Evolutionary conservation across 163 green algal genomes (phyloP), one percentile per base, ranked within the genome.

Genomic region (Chlorella variabilis): DNA sequence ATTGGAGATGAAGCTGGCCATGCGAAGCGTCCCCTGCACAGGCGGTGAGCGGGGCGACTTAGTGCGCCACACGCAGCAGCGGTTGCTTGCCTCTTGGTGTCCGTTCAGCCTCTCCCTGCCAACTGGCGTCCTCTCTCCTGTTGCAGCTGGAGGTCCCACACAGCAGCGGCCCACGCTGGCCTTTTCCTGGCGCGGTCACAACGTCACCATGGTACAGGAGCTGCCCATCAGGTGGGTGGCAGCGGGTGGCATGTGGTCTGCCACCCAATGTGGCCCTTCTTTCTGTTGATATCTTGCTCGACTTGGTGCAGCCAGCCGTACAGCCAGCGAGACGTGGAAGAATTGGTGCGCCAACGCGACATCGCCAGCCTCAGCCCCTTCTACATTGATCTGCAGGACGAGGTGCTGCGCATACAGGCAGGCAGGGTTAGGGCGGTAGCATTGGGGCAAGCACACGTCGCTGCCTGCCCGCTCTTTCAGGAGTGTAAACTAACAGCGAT

Each of bases 311-410:
- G 45, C 83, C 39, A 38, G 45, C 74, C 74, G 20, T 71, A 56
- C 83, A 81, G 33, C 1, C 38, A 78, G 25, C 69, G 51, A 51
- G 87, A 93, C 59, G 87, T 95, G 23, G 86, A 92, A 33, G 54
- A 84, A 2, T 76, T 97, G 78, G 83, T 84, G 27, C 17, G 49
- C 25, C 38, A 83, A 17, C 88, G 88, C 63, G 86, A 91, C 23
- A 34, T 89, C 17, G 69, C 59, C 39, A 69, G 63, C 58, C 85
- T 95, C 27, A 94, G 91, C 80, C 83, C 87, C 25, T 94, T 89
- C 77, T 97, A 97, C 81, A 34, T 95, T 11, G 93, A 97, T 84
- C 63, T 96, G 11, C 84, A 86, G 45, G 83, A 83, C 8, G 86
- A 91, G 74, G 48, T 87, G 25, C 34, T 45, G 49, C 70, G 79